Evolutionary conservation across 2,329 filamentous ascomycete genomes (phyloP).

Genomic region (Ceratocystis smalleyi): DNA sequence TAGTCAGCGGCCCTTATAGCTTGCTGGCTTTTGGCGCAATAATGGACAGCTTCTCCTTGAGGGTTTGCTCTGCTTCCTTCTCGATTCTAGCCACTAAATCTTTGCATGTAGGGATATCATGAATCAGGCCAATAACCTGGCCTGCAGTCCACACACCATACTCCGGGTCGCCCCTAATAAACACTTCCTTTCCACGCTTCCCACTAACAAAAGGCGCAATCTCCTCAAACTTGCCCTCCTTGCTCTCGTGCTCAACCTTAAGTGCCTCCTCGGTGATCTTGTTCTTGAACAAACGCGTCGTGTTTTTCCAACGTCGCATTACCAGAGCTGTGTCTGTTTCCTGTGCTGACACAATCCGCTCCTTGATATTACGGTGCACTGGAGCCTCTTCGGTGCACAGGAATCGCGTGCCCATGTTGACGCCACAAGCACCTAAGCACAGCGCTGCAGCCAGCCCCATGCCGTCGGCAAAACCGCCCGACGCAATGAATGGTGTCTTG

Average conservation of each 20-base stretch:
- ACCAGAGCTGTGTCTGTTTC: constrained; percentile 88
- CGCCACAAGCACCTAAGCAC: constrained; percentile 74
- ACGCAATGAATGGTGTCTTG: constrained; percentile 81
- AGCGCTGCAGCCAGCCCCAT: constrained; percentile 83
- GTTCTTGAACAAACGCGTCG: constrained; percentile 74
- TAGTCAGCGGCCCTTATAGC: constrained; percentile 28
- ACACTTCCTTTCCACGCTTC: constrained; percentile 79
- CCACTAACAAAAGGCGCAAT: constrained; percentile 78
- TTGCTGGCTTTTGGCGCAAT: constrained; percentile 40
- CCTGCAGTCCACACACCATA: constrained; percentile 94
- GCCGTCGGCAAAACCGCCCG: constrained; percentile 88
- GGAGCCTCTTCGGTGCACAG: constrained; percentile 92
- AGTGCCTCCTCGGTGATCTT: constrained; percentile 69
- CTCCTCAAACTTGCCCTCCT: constrained; percentile 75
- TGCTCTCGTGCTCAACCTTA: constrained; percentile 69
- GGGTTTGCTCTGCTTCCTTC: constrained; percentile 53
- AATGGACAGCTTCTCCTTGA: constrained; percentile 44
- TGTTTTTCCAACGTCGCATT: constrained; percentile 84
- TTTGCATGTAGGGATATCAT: constrained; percentile 65
- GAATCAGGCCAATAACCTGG: constrained; percentile 80
- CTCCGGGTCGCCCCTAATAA: constrained; percentile 79
- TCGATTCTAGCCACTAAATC: constrained; percentile 58
- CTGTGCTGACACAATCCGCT: constrained; percentile 71
- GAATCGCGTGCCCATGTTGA: constrained; percentile 98
- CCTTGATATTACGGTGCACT: constrained; percentile 85